Evolutionary conservation across 306 rosid species (phyloP).

Genomic region (Inga leiocalycina): DNA sequence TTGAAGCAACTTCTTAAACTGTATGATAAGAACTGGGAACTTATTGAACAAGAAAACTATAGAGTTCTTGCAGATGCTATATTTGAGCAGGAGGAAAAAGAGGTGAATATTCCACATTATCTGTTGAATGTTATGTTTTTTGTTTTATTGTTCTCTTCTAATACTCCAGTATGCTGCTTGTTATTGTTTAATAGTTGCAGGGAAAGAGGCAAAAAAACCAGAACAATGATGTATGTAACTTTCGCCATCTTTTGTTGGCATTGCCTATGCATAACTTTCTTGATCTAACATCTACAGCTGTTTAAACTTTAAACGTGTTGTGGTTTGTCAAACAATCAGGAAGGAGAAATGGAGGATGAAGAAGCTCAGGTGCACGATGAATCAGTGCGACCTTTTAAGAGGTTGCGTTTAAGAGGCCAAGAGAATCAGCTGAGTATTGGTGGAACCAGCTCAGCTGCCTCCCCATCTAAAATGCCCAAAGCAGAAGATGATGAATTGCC

Average conservation of each 20-base stretch:
- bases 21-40: conserved; percentile 86
- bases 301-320: conserved; percentile 40
- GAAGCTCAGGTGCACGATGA: conserved; percentile 45
- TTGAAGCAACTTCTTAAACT: conserved; percentile 67
- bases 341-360: conserved; percentile 47
- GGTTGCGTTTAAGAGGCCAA: conserved; percentile 70
- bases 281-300: conserved; percentile 17
- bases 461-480: conserved; percentile 52
- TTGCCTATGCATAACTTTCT: conserved; percentile 19
- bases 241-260: conserved; percentile 15
- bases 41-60: conserved; percentile 89
- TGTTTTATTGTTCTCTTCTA: neutral
- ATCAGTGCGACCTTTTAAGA: conserved; percentile 71
- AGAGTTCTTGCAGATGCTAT: conserved; percentile 88
- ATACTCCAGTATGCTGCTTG: conserved; percentile 22
- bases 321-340: conserved; percentile 43
- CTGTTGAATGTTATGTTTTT: conserved; percentile 27
- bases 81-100: conserved; percentile 71
- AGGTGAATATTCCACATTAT: conserved; percentile 46
- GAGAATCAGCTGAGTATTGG: conserved; percentile 40
- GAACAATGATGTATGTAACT: conserved; percentile 35
- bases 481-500: conserved; percentile 48
- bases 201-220: conserved; percentile 41
- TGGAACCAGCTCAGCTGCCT: conserved; percentile 37
- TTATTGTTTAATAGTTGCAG: conserved; percentile 43